These are phyloP conservation scores for Trypanosoma scelopori DNA, from an alignment of 208 protist genomes.

Conservation along the genomic window DNA sequence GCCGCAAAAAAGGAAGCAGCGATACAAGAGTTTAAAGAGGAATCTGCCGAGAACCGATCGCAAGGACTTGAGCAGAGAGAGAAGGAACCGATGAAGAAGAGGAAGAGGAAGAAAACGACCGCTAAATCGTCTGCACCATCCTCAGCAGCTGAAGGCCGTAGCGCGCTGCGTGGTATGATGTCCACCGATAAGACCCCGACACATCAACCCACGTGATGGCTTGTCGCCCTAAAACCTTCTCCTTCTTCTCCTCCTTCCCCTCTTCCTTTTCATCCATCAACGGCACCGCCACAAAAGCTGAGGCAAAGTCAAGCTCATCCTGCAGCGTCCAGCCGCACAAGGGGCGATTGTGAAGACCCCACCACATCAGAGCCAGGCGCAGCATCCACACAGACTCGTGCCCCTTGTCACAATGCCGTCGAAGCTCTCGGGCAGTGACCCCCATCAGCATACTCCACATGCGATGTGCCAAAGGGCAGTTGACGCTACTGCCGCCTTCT, in stretches of 20 bases:
- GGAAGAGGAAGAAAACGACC: not conserved
- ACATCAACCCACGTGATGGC: slow-evolving; percentile 33
- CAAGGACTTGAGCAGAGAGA: too few species aligned
- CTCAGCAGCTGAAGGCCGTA: slow-evolving; percentile 61
- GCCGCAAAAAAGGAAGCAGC: slow-evolving; percentile 2
- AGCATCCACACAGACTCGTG: slow-evolving; percentile 75
- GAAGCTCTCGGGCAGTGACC: slow-evolving; percentile 50
- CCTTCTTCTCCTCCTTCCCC: too few species aligned
- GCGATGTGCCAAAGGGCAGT: not conserved
- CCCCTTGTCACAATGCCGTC: slow-evolving; percentile 63
- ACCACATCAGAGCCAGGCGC: slow-evolving; percentile 56
- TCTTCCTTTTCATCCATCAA: not conserved
- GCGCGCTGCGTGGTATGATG: slow-evolving; percentile 54
- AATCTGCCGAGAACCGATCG: too few species aligned
- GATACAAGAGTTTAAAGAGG: slow-evolving; percentile 1
- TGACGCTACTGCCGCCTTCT: not conserved
- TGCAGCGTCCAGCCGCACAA: slow-evolving; percentile 45
- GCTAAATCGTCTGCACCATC: not conserved
- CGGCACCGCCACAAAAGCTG: slow-evolving; percentile 26
- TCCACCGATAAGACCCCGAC: slow-evolving; percentile 45
- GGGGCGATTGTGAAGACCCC: slow-evolving; percentile 26
- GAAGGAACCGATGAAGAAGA: too few species aligned
- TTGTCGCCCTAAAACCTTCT: not conserved
- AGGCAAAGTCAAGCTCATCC: slow-evolving; percentile 62
- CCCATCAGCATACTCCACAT: slow-evolving; percentile 38